Conservation (phyloP, 768 basidiomycete species). For the Suillus lakei region DNA sequence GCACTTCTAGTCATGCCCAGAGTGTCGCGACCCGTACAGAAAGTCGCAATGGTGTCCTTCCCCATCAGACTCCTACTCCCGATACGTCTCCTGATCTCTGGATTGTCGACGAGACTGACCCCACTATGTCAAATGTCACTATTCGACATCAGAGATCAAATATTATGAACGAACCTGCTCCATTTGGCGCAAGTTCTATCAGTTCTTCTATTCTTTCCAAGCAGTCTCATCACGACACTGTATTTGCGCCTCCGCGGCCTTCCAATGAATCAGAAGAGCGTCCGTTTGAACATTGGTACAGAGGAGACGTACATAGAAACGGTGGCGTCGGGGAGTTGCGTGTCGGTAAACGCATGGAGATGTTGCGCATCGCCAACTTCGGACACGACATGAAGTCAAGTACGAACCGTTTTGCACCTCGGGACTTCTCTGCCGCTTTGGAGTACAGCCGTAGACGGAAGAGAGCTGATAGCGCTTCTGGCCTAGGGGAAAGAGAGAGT, state of each 20-base stretch:
- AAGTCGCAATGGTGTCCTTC: constrained; percentile 36
- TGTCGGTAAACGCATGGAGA: constrained; percentile 76
- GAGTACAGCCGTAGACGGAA: constrained; percentile 46
- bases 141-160: constrained; percentile 47
- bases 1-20: constrained; percentile 45
- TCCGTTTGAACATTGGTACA: constrained; percentile 90
- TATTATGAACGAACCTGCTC: constrained; percentile 67
- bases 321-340: constrained; percentile 88
- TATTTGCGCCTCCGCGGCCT: constrained; percentile 45
- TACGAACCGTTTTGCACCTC: constrained; percentile 28
- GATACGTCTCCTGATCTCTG: constrained; percentile 36
- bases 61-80: constrained; percentile 31
- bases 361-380: constrained; percentile 88
- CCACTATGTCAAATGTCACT: constrained; percentile 37
- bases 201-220: constrained; percentile 48
- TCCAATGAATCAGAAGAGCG: constrained; percentile 81
- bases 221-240: constrained; percentile 39
- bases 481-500: constrained; percentile 61
- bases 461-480: constrained; percentile 69
- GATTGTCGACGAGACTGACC: constrained; percentile 33
- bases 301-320: constrained; percentile 84
- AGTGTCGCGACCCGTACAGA: constrained; percentile 41
- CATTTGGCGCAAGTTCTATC: constrained; percentile 53
- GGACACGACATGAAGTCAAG: constrained; percentile 60
- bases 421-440: constrained; percentile 27